Evolutionary conservation across 805 yeast genomes (phyloP), one percentile per base, ranked within the genome.

Genomic region (Cyberlindnera mycetangii): DNA sequence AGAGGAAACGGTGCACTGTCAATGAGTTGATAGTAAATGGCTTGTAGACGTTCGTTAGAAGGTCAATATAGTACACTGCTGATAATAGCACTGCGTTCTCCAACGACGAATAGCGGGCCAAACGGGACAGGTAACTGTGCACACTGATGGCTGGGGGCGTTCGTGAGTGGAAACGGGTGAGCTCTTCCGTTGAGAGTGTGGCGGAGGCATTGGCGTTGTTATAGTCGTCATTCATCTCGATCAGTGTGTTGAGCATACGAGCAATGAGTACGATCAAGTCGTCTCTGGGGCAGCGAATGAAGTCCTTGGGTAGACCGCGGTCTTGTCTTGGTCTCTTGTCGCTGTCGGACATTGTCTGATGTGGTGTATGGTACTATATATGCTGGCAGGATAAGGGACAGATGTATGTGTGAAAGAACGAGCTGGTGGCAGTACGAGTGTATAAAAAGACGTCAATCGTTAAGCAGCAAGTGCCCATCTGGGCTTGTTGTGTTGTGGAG

Each of bases 121-220:
- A 69, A 54, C 98, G 74, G 37, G 81, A 66, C 35, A 90, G 65
- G 57, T 92, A 92, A 43, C 85, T 86, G 52, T 76, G 77, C 14
- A 89, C 79, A 6, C 96, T 83, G 35, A 92, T 92, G 15, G 76
- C 77, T 0, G 99, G 98, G 4, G 97, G 96, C 0, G 92, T 82
- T 50, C 97, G 74, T 4, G 97, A 89, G 63, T 92, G 99, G 63
- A 92, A 92, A 52, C 98, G 70, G 1, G 99, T 92, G 41, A 93
- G 72, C 35, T 69, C 65, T 15, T 64, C 57, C 11, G 70, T 62
- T 15, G 64, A 60, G 5, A 72, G 25, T 22, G 62, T 42, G 51
- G 36, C 33, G 2, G 62, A 42, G 51, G 36, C 33, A 1, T 25
- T 25, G 28, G 10, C 14, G 28, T 58, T 51, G 15, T 61, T 58